Evolutionary conservation across 176 grass and related monocot genomes (phyloP).

Genomic region (Oryza nivara): DNA sequence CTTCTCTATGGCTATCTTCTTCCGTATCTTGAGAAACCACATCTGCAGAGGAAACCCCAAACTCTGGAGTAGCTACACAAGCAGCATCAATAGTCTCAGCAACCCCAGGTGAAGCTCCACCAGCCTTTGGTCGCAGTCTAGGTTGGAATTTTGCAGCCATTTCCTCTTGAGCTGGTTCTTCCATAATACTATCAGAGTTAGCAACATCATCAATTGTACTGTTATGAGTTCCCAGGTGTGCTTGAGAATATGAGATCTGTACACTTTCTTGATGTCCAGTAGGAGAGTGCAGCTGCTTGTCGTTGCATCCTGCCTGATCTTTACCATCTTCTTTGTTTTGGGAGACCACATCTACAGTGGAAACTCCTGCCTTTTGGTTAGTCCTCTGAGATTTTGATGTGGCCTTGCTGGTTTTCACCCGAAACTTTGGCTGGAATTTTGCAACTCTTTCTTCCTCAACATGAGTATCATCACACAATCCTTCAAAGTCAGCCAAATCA

Average conservation of each 20-base stretch:
- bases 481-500: constrained; percentile 45
- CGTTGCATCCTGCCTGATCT: constrained; percentile 2
- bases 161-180: constrained; percentile 41
- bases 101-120: constrained; percentile 17
- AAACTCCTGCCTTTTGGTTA: constrained; percentile 33
- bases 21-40: constrained; percentile 5
- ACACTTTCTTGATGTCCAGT: constrained; percentile 29
- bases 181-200: neutral
- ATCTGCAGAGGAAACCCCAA: neutral
- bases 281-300: constrained; percentile 15
- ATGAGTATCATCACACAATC: constrained; percentile 24
- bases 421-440: constrained; percentile 34
- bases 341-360: neutral
- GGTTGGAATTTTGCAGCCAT: neutral
- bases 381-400: constrained; percentile 18
- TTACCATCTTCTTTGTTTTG: constrained; percentile 24
- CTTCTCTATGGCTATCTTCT: constrained; percentile 22
- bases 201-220: neutral
- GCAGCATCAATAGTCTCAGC: constrained; percentile 17
- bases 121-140: constrained; percentile 15
- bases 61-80: neutral
- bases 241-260: constrained; percentile 28
- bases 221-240: constrained; percentile 9
- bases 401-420: constrained; percentile 33
- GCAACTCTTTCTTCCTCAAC: constrained; percentile 40